Conservation (phyloP, 208 protist species). For the Acanthamoeba triangularis region DNA sequence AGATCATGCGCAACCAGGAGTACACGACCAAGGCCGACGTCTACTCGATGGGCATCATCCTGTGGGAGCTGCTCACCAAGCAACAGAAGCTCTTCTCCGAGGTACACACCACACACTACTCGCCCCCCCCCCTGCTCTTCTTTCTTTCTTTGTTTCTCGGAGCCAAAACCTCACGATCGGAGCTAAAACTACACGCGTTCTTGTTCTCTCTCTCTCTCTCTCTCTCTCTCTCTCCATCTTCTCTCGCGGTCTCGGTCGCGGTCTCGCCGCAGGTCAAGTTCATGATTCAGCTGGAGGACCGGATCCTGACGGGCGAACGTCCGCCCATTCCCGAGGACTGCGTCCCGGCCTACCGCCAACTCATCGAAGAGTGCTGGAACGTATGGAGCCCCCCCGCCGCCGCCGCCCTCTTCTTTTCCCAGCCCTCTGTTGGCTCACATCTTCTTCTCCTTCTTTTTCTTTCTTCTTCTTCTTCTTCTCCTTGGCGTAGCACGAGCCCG, state of each 20-base stretch:
- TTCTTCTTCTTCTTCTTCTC: no score
- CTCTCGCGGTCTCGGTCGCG: no score
- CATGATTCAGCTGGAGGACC: constrained; percentile 64
- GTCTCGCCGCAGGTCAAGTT: constrained; percentile 23
- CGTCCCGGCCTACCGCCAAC: constrained; percentile 20
- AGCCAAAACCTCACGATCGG: no score
- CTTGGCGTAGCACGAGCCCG: background rate
- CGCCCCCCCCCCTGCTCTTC: no score
- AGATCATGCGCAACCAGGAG: constrained; percentile 55
- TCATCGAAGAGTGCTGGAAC: constrained; percentile 46
- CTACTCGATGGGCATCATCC: constrained; percentile 83
- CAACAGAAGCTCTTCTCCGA: constrained; percentile 40
- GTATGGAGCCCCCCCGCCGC: background rate
- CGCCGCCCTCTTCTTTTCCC: background rate
- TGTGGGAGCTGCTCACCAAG: constrained; percentile 80
- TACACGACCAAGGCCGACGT: constrained; percentile 82
- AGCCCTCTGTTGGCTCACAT: background rate
- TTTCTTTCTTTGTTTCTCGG: no score
- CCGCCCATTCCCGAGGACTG: constrained; percentile 46
- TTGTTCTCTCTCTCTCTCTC: no score
- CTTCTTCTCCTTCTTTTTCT: no score
- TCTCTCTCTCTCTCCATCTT: no score
- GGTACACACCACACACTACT: no score
- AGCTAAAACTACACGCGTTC: no score
- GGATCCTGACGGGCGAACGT: constrained; percentile 45